Evolutionary conservation across 2,329 filamentous ascomycete species (phyloP).

Genomic region (Aphanoascus verrucosus): DNA sequence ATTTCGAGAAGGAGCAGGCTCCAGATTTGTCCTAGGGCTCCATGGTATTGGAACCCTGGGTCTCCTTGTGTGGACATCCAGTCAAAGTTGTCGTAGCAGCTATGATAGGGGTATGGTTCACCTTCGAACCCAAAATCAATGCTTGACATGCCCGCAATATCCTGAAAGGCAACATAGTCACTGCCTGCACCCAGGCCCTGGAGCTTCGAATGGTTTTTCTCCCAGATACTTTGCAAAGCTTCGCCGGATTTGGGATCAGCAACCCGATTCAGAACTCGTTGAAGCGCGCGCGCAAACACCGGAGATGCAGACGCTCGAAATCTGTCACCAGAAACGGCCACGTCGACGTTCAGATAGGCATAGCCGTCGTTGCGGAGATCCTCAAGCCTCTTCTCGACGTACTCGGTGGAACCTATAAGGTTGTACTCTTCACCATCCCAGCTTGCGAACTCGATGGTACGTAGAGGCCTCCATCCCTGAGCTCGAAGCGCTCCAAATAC

Average conservation of each 20-base stretch:
- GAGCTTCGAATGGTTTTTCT: constrained; percentile 48
- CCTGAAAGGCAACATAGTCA: constrained; percentile 83
- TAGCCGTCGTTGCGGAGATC: constrained; percentile 61
- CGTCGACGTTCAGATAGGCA: constrained; percentile 86
- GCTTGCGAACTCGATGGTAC: constrained; percentile 93
- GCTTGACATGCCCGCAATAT: constrained; percentile 78
- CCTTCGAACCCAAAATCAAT: constrained; percentile 74
- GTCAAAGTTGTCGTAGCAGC: constrained; percentile 80
- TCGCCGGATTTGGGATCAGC: constrained; percentile 60
- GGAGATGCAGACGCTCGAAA: constrained; percentile 75
- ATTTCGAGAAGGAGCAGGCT: constrained; percentile 76
- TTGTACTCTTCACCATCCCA: constrained; percentile 96
- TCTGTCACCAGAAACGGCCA: constrained; percentile 61
- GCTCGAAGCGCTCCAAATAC: constrained; percentile 69
- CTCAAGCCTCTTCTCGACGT: constrained; percentile 75
- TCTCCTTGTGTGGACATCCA: constrained; percentile 76
- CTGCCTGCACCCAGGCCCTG: constrained; percentile 62
- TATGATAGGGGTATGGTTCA: constrained; percentile 58
- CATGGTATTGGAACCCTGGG: constrained; percentile 72
- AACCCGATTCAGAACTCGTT: constrained; percentile 63
- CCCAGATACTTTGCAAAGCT: constrained; percentile 66
- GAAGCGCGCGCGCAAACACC: constrained; percentile 60
- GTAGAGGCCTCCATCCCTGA: constrained; percentile 76
- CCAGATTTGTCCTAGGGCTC: constrained; percentile 65
- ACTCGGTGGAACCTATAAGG: constrained; percentile 85